phyloP scores from a whole-genome alignment of 768 basidiomycete genomes.

The Daedalea quercina region DNA sequence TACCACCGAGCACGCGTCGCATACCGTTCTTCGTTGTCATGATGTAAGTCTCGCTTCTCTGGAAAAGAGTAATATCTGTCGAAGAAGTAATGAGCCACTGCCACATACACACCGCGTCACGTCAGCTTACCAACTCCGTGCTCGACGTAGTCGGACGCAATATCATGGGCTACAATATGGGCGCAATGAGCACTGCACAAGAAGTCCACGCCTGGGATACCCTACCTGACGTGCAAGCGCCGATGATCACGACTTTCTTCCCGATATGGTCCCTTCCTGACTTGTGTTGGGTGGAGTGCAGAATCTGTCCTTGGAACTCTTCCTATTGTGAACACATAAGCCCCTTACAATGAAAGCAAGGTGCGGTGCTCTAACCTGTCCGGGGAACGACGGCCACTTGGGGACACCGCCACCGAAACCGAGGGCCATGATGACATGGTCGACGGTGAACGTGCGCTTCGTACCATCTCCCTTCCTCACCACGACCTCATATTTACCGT shows the following conservation, averaged over 20 bases:
- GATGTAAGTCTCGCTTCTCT: constrained; percentile 46
- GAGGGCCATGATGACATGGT: constrained; percentile 33
- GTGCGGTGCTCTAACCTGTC: constrained; percentile 14
- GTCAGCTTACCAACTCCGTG: constrained; percentile 36
- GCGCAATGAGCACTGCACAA: not conserved
- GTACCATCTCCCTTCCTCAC: constrained; percentile 30
- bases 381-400: constrained; percentile 28
- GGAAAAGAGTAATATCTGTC: constrained; percentile 57
- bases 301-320: constrained; percentile 52
- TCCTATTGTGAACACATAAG: constrained; percentile 26
- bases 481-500: constrained; percentile 23
- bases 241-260: constrained; percentile 68
- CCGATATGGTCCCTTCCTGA: constrained; percentile 50
- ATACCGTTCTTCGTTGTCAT: constrained; percentile 34
- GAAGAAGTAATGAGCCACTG: not conserved
- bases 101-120: not conserved
- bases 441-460: constrained; percentile 21
- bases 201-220: not conserved
- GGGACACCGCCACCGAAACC: constrained; percentile 33
- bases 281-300: constrained; percentile 54
- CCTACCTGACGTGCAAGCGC: constrained; percentile 53
- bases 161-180: constrained; percentile 33
- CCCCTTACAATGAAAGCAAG: not conserved
- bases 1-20: constrained; percentile 25
- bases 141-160: constrained; percentile 38